Evolutionary conservation across 331 rosid genomes (phyloP).

Genomic region (Cydonia oblonga): DNA sequence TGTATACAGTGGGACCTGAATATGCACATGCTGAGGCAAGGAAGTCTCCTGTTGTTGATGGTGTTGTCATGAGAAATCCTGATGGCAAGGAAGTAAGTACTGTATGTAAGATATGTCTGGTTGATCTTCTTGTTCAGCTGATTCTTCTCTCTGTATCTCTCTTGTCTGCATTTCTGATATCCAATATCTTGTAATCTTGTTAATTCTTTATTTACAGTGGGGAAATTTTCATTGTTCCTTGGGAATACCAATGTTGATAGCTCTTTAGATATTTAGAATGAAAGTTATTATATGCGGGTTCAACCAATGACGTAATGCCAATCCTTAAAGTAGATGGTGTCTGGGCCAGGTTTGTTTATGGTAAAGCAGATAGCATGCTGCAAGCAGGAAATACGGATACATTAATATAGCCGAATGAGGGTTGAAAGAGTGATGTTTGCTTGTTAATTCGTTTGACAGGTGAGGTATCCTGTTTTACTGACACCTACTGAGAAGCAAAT

Average conservation of each 20-base stretch:
- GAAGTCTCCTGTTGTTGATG: slow-evolving; percentile 99
- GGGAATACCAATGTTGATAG: background rate
- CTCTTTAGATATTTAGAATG: background rate
- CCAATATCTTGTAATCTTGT: background rate
- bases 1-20: slow-evolving; percentile 96
- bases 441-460: slow-evolving; percentile 47
- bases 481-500: slow-evolving; percentile 93
- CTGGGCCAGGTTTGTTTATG: background rate
- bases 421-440: slow-evolving; percentile 17
- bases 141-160: background rate
- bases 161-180: background rate
- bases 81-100: slow-evolving; percentile 95
- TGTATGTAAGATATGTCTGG: background rate
- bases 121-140: background rate
- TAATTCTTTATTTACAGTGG: background rate
- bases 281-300: background rate
- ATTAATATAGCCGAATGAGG: slow-evolving; percentile 1
- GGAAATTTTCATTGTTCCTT: background rate
- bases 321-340: background rate
- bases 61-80: slow-evolving; percentile 98
- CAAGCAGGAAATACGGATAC: background rate
- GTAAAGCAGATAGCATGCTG: background rate
- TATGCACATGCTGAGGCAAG: slow-evolving; percentile 99
- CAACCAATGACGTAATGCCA: background rate
- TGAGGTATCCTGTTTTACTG: slow-evolving; percentile 90